phyloP scores from a whole-genome alignment of 1,284 basidiomycete genomes.

The Ustilago shanxiensis region DNA sequence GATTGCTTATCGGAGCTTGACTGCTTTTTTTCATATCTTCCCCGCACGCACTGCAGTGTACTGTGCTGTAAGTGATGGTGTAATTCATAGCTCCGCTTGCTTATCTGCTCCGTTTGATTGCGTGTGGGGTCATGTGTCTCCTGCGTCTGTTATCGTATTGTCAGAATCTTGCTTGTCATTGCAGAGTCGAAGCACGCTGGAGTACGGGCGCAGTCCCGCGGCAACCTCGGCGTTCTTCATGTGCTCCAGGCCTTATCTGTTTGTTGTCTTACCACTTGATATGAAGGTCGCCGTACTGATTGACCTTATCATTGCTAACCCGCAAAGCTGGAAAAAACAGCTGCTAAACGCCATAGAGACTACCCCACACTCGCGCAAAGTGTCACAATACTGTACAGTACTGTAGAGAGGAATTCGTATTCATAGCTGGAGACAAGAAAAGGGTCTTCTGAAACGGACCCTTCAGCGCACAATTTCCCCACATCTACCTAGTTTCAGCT shows the following conservation, averaged over 20 bases:
- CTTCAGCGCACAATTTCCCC: too few species aligned
- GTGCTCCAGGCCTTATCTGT: background rate
- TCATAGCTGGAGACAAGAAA: background rate
- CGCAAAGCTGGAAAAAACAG: background rate
- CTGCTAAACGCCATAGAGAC: too few species aligned
- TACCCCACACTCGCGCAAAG: background rate
- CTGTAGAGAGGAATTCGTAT: too few species aligned
- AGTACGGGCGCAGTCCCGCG: background rate
- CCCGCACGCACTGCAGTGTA: background rate
- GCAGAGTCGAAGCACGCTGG: background rate
- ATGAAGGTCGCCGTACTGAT: background rate
- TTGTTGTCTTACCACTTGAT: background rate
- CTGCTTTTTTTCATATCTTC: background rate
- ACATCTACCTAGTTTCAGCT: too few species aligned
- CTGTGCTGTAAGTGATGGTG: background rate
- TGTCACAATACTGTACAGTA: too few species aligned
- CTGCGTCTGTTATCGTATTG: too few species aligned
- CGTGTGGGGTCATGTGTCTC: conserved; percentile 1
- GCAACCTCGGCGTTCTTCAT: background rate
- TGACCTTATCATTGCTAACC: background rate
- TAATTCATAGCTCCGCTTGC: background rate
- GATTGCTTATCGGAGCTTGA: conserved; percentile 4
- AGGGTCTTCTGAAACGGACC: background rate
- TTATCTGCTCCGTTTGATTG: background rate
- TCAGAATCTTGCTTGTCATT: background rate